A percentile compares a stretch with the other conserved stretches of the same genome.
Conservation (phyloP, 805 yeast species). For the Yarrowia bubula region DNA sequence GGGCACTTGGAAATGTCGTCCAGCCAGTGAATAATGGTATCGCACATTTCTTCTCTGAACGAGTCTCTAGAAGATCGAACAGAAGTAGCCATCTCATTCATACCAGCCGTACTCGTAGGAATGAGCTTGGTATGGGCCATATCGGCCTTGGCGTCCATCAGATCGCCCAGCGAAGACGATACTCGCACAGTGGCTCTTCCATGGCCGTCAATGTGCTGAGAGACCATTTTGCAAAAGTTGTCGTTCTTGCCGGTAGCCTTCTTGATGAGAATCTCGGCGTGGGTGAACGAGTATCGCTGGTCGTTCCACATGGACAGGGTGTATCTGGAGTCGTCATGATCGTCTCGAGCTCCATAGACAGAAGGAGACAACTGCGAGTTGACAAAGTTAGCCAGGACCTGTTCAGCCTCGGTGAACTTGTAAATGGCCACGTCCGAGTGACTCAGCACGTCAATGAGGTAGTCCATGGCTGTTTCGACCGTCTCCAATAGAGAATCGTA, state of each 20-base stretch:
- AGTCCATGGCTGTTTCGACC: conserved; percentile 36
- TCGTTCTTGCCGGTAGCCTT: conserved; percentile 60
- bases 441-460: conserved; percentile 37
- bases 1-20: conserved; percentile 55
- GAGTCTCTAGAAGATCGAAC: conserved; percentile 66
- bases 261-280: conserved; percentile 65
- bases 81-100: conserved; percentile 60
- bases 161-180: conserved; percentile 50
- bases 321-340: conserved; percentile 48
- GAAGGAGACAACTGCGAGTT: conserved; percentile 43
- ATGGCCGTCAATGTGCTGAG: conserved; percentile 55
- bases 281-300: conserved; percentile 69
- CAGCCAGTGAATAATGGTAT: conserved; percentile 67
- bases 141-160: conserved; percentile 54
- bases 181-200: conserved; percentile 72
- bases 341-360: conserved; percentile 48
- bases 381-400: conserved; percentile 37
- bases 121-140: conserved; percentile 11
- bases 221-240: conserved; percentile 71
- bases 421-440: conserved; percentile 34
- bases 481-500: conserved; percentile 38
- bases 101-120: conserved; percentile 45
- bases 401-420: conserved; percentile 33
- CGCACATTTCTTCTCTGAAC: conserved; percentile 78
- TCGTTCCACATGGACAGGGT: conserved; percentile 71